Evolutionary conservation across 352 stramenopile species (phyloP).

Genomic region (Globisporangium polare): DNA sequence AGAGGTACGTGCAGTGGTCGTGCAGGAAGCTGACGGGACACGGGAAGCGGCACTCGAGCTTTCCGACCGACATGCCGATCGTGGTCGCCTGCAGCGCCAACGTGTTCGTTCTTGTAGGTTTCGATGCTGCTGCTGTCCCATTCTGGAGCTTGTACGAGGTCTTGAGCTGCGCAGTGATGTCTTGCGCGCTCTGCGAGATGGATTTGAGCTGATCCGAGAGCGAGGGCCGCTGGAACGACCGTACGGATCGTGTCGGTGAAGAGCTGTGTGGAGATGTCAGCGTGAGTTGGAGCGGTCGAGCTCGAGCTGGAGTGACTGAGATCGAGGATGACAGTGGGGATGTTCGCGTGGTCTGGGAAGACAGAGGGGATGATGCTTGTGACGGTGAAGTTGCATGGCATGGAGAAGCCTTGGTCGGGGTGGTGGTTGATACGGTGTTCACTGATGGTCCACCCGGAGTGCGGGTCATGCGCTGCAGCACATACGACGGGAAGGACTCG

Average conservation of each 20-base stretch:
- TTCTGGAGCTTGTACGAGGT: slow-evolving; percentile 38
- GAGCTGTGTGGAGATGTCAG: not conserved
- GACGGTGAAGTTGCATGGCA: not conserved
- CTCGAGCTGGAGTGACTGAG: not conserved
- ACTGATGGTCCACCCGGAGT: not conserved
- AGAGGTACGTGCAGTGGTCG: slow-evolving; percentile 62
- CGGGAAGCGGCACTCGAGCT: slow-evolving; percentile 60
- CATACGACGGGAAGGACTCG: slow-evolving; percentile 57
- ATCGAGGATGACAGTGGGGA: not conserved
- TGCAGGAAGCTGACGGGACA: slow-evolving; percentile 46
- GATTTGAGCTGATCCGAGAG: slow-evolving; percentile 60
- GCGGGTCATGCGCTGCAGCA: slow-evolving; percentile 26
- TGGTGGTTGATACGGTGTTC: not conserved
- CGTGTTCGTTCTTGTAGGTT: not conserved
- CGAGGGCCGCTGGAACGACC: slow-evolving; percentile 29
- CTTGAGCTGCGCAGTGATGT: slow-evolving; percentile 47
- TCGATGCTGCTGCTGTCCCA: slow-evolving; percentile 1
- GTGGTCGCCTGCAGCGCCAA: slow-evolving; percentile 41
- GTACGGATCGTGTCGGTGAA: not conserved
- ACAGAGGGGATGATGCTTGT: not conserved
- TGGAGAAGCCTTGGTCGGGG: not conserved
- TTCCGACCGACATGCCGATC: slow-evolving; percentile 39
- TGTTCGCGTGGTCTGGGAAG: not conserved
- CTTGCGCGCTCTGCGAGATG: slow-evolving; percentile 46
- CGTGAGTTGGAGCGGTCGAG: not conserved